Conservation (phyloP, 148 eudicot genomes). For the Chenopodium album region DNA sequence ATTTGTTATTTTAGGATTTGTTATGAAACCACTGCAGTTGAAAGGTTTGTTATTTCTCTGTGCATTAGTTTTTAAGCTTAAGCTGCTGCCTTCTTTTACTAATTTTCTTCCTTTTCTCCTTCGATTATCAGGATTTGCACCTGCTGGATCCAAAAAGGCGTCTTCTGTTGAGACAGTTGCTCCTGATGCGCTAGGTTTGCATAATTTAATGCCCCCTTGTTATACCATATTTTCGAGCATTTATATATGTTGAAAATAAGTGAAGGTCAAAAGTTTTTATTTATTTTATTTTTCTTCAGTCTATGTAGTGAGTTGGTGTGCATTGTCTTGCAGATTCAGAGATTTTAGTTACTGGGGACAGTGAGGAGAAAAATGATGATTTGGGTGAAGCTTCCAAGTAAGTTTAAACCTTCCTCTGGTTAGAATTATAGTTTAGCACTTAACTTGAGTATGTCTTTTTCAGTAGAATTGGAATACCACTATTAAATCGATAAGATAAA, state of each 20-base stretch:
- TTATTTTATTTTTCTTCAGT: not conserved
- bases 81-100: constrained; percentile 2
- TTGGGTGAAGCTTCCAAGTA: constrained; percentile 44
- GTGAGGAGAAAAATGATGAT: constrained; percentile 38
- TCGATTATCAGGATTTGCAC: constrained; percentile 58
- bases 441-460: not conserved
- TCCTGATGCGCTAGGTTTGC: constrained; percentile 52
- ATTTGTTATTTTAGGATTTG: constrained; percentile 82
- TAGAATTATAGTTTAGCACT: not conserved
- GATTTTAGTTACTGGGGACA: constrained; percentile 35
- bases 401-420: constrained; percentile 24
- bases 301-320: not conserved
- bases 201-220: not conserved
- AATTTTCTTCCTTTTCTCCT: constrained; percentile 11
- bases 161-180: constrained; percentile 40
- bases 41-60: constrained; percentile 52
- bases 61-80: not conserved
- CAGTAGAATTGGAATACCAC: not conserved
- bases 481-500: not conserved
- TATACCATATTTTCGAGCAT: not conserved
- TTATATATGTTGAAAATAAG: not conserved
- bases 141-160: constrained; percentile 47
- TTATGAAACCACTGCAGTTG: constrained; percentile 80
- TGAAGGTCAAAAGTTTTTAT: not conserved
- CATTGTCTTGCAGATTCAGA: constrained; percentile 31